Evolutionary conservation across 805 yeast species (phyloP), one percentile per base, ranked within the genome.

Genomic region (Metschnikowia continentalis): DNA sequence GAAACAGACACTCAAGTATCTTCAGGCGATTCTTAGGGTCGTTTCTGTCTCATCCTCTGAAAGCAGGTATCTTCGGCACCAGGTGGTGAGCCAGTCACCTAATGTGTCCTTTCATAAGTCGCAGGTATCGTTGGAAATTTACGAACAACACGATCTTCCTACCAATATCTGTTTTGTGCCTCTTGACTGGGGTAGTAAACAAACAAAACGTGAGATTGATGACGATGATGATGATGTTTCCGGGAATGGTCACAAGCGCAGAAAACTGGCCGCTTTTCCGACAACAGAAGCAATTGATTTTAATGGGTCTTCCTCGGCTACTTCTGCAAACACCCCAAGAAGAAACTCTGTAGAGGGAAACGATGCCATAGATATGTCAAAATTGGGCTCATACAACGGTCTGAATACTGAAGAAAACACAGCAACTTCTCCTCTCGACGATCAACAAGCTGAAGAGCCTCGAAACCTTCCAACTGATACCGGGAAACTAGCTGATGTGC

Each of bases 1-100:
- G 4, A 44, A 36, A 17, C 57, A 42, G 53, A 55, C 54, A 13
- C 55, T 53, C 36, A 56, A 55, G 45, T 58, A 56, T 47, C 47
- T 56, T 17, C 51, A 39, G 35, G 60, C 60, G 22, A 48, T 58
- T 7, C 51, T 51, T 5, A 49, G 57, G 15, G 46, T 46, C 5
- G 46, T 53, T 6, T 47, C 54, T 14, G 59, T 55, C 8, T 50
- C 56, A 8, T 54, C 59, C 22, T 33, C 51, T 4, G 56, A 53
- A 32, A 22, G 46, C 48, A 20, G 15, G 23, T 42, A 33, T 26
- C 30, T 46, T n/a, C 30, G 49, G 33, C 26, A 46, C 39, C 30
- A 15, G 42, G 30, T 37, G 23, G 32, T 43, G 23, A 19, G 39
- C 44, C 32, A 32, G 26, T n/a, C 46, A n/a, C 37, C 41, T 3